Base-by-base conservation (phyloP, 805 yeast species). In the Sporopachydermia quercuum region DNA sequence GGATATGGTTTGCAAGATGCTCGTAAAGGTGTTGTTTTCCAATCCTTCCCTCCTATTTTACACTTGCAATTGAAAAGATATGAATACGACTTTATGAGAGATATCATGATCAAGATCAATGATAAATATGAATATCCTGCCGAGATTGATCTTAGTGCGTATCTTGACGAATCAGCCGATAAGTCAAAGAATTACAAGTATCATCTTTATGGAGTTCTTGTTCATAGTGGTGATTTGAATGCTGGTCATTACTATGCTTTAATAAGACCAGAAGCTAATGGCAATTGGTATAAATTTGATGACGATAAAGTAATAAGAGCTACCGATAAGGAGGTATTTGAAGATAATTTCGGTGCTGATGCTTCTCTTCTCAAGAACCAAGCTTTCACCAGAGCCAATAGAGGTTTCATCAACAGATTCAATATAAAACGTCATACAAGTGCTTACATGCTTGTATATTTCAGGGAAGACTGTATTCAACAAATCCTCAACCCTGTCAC, bases 161-260 rank as follows among this genome's bases (percentile, higher is more conserved):
- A 73, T 52, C 60, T 89, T 45, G 91, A 82, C 42, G 74, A 73
- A 35, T 71, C 65, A 36, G 60, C 62, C 1, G 60, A 62, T 11
- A 54, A 57, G 19, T 59, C 57, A 38, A 54, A 44, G 23, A 55
- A 52, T 17, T 41, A 23, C 14, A 49, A 59, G 37, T 91, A 91
- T 56, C 76, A 74, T 39, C 62, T 91, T 17, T 96, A 89, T 57
- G 96, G 97, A 6, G 98, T 91, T 2, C 64, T 91, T 42, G 96
- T 91, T 8, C 99, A 91, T 56, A 79, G 86, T 35, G 99, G 99
- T 43, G 95, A 89, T 52, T 78, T 91, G 38, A 82, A 94, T 6
- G 82, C 87, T 36, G 99, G 99, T 15, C 99, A 91, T 55, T 91
- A 91, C 58, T 91, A 91, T 53, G 91, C 98, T 0, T 70, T 91